Evolutionary conservation across 768 basidiomycete species (phyloP).

Genomic region (Cyathus striatus): DNA sequence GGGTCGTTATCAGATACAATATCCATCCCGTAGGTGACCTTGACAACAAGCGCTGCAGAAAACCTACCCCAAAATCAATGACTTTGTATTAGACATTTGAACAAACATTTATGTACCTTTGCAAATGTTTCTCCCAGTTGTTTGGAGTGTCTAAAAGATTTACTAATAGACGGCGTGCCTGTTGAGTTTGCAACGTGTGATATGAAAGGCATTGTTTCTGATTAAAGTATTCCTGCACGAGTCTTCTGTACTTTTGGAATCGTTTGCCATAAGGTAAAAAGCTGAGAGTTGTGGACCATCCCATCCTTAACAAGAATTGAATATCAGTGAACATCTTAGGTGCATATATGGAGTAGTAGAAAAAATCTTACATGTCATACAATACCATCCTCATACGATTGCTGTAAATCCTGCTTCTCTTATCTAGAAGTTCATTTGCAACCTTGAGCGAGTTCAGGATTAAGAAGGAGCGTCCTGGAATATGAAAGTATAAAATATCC

Average conservation of each 20-base stretch:
- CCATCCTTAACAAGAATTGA: conserved; percentile 6
- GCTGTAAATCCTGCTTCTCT: conserved; percentile 19
- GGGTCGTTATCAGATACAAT: not conserved
- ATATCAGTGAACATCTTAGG: no score
- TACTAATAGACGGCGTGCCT: conserved; percentile 1
- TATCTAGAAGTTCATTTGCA: conserved; percentile 21
- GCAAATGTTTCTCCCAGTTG: not conserved
- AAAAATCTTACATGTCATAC: conserved; percentile 12
- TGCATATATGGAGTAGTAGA: not conserved
- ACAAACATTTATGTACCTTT: not conserved
- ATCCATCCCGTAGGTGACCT: not conserved
- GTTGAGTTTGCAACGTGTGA: conserved; percentile 7
- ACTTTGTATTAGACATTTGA: not conserved
- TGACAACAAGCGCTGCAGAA: not conserved
- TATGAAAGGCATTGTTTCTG: conserved; percentile 1
- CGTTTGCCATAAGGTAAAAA: conserved; percentile 12
- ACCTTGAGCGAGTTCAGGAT: conserved; percentile 15
- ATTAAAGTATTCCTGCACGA: conserved; percentile 8
- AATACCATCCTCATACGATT: conserved; percentile 12
- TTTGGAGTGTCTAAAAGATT: not conserved
- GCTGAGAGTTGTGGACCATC: conserved; percentile 8
- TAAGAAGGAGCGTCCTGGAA: conserved; percentile 21
- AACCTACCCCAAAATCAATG: not conserved
- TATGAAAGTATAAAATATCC: conserved; percentile 14
- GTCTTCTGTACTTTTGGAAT: conserved; percentile 11